Base-by-base conservation (phyloP, 164 flowering plant species). In the Piper longum region DNA sequence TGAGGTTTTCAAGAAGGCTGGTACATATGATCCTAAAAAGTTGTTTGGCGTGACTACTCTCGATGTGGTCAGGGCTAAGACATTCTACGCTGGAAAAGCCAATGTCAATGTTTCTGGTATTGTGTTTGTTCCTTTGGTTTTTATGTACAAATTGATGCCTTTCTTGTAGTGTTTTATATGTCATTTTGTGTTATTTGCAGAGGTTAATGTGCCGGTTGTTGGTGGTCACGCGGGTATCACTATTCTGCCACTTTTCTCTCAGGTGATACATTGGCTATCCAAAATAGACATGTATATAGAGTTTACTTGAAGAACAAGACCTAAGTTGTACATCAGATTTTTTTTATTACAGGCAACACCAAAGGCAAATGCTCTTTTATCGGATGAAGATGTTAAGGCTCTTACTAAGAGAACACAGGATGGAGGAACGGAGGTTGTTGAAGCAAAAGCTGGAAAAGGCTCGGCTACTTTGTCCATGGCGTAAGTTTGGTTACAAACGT, bases 401-500 rank as follows among this genome's bases (percentile, higher is more conserved):
- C 89, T 93, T 56, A 93, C 98, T 51, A 88, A 86, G 80, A 62
- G 97, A 66, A 93, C 96, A 42, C 98, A 93, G 73, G 95, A 93
- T 74, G 98, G 96, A 60, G 98, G 98, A 43, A 93, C 98, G 0
- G 97, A 93, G 71, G 97, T 93, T 68, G 98, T 93, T 52, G 91
- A 88, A 72, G 98, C 98, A 44, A 93, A 93, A 82, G 98, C 98
- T 73, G 98, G 98, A 71, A 88, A 90, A 77, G 98, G 98, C 4
- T 93, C 98, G 45, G 98, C 98, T 18, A 93, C 98, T 56, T 79
- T 90, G 60, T 90, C 98, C 14, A 93, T 93, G 97, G 98, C 98
- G 96, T 93, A 86, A 83, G 97, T 84, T 11, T 64, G 52, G 14
- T 2, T 48, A 8, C 3, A 48, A n/a, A 16, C 59, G 17, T 2